These are phyloP conservation scores for Verticillium albo-atrum DNA, from an alignment of 2,329 filamentous ascomycete species.

Conservation along the genomic window DNA sequence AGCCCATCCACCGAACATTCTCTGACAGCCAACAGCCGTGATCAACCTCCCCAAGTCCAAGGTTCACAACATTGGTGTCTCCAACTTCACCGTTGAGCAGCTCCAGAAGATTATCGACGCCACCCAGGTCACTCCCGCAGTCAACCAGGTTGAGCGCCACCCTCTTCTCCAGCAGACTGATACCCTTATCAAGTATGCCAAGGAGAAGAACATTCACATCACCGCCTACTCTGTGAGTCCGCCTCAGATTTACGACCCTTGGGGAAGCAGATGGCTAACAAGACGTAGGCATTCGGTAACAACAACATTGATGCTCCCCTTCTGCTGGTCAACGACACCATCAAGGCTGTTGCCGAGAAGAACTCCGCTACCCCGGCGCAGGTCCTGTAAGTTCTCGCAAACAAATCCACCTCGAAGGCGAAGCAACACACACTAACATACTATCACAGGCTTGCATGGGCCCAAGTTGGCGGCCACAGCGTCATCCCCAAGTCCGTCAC, in stretches of 20 bases:
- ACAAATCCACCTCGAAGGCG: neutral
- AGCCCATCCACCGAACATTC: neutral
- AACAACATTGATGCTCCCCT: conserved; percentile 40
- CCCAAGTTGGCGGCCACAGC: conserved; percentile 54
- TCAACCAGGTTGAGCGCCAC: conserved; percentile 68
- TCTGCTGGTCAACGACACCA: conserved; percentile 51
- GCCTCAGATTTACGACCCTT: neutral
- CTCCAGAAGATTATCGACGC: conserved; percentile 46
- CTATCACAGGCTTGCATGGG: conserved; percentile 48
- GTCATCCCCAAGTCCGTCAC: conserved; percentile 76
- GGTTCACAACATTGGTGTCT: conserved; percentile 65
- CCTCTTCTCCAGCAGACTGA: conserved; percentile 54
- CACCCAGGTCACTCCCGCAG: conserved; percentile 53
- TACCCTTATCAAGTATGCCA: conserved; percentile 56
- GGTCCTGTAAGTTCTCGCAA: conserved; percentile 21
- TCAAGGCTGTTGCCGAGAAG: conserved; percentile 52
- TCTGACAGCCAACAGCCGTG: conserved; percentile 27
- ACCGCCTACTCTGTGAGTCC: conserved; percentile 54
- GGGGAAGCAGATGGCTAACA: neutral
- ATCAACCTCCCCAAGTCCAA: conserved; percentile 57
- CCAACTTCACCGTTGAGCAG: conserved; percentile 64
- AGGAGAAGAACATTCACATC: conserved; percentile 59
- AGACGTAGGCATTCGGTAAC: conserved; percentile 35
- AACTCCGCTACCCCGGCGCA: conserved; percentile 36
- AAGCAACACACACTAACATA: neutral